Percentiles rank a stretch among this genome's conserved stretches.
phyloP scores from a whole-genome alignment of 2,329 filamentous ascomycete genomes.

The Fusarium chaquense region DNA sequence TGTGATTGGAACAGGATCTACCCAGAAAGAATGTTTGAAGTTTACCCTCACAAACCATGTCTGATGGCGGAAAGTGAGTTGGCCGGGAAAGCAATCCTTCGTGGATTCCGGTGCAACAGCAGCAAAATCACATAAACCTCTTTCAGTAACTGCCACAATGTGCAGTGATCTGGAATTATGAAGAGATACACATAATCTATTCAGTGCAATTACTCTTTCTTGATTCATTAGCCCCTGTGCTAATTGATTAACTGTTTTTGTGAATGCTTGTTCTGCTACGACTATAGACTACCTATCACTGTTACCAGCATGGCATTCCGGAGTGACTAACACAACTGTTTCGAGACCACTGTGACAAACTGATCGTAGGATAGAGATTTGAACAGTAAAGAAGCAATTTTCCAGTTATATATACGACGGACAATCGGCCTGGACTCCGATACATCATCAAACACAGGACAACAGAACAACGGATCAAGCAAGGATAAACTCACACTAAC shows the following conservation, averaged over 20 bases:
- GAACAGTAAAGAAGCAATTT: not conserved
- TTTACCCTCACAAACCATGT: no score
- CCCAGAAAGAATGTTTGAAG: no score
- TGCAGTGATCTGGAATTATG: accelerated
- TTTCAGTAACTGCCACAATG: accelerated
- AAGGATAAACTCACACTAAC: not conserved
- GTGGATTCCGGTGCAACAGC: accelerated
- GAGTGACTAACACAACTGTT: not conserved
- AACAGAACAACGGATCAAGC: not conserved
- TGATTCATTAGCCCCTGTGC: no score
- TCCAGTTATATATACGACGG: not conserved
- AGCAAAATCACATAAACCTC: accelerated
- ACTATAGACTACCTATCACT: not conserved
- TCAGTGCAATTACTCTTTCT: not conserved
- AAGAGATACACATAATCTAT: not conserved
- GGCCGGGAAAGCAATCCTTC: accelerated
- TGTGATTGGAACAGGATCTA: not conserved
- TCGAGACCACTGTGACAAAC: not conserved
- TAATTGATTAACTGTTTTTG: not conserved
- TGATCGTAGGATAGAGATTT: not conserved
- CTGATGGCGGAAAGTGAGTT: not conserved
- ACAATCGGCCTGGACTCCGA: not conserved
- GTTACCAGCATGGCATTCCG: accelerated
- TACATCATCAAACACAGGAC: not conserved
- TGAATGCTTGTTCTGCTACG: not conserved